A percentile compares a stretch with the other conserved stretches of the same genome.
phyloP scores from a whole-genome alignment of 1,139 yeast species.

The Pichia sp. region DNA sequence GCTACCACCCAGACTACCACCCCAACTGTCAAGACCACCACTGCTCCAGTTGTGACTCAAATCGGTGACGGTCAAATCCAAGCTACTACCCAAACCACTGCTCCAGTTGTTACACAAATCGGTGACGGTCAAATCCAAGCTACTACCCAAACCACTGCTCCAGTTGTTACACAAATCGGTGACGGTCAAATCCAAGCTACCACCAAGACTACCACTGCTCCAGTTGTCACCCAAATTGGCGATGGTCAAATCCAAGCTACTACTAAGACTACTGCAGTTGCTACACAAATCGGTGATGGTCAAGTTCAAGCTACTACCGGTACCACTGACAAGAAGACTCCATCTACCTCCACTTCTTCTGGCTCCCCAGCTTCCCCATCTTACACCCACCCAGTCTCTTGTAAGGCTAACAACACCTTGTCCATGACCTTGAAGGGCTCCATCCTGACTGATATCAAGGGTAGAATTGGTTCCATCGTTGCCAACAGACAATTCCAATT shows the following conservation, averaged over 20 bases:
- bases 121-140: conserved; percentile 62
- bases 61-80: conserved; percentile 42
- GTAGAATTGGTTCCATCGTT: conserved; percentile 78
- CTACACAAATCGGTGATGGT: conserved; percentile 57
- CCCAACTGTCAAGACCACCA: conserved; percentile 34
- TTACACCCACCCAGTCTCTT: conserved; percentile 43
- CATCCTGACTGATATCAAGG: conserved; percentile 54
- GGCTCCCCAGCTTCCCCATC: conserved; percentile 33
- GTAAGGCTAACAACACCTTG: conserved; percentile 50
- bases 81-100: conserved; percentile 25
- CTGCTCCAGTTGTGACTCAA: conserved; percentile 36
- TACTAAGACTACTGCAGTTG: conserved; percentile 33
- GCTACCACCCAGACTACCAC: conserved; percentile 30
- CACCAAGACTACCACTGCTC: conserved; percentile 34
- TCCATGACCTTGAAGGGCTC: conserved; percentile 51
- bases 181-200: conserved; percentile 57
- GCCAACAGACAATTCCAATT: conserved; percentile 86
- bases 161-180: conserved; percentile 37
- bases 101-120: conserved; percentile 48
- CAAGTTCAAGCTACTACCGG: conserved; percentile 48
- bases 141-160: conserved; percentile 31
- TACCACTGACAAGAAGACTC: background rate
- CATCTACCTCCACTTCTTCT: conserved; percentile 28
- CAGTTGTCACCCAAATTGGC: conserved; percentile 36
- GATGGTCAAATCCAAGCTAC: conserved; percentile 40